phyloP scores from a whole-genome alignment of 352 stramenopile species.

The Globisporangium iwayamae region DNA sequence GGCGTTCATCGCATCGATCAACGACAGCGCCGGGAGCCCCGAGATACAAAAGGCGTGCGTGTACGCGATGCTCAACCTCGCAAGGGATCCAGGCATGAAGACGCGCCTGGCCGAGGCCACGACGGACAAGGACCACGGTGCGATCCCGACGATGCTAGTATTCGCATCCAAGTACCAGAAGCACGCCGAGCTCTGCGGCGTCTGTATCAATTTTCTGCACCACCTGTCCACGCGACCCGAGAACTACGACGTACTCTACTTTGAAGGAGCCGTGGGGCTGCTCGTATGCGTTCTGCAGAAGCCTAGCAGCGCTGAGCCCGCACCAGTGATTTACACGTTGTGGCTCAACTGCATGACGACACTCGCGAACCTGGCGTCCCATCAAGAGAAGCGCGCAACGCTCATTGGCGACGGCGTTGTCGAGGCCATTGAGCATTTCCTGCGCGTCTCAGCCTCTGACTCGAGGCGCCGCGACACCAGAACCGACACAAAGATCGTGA shows the following conservation, averaged over 20 bases:
- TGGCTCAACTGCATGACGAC: constrained; percentile 52
- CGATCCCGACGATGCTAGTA: constrained; percentile 61
- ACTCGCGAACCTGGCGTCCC: constrained; percentile 55
- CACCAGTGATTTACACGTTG: constrained; percentile 43
- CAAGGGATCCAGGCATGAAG: constrained; percentile 70
- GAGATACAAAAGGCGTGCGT: constrained; percentile 76
- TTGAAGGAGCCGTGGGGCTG: constrained; percentile 53
- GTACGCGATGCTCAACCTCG: constrained; percentile 74
- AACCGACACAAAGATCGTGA: constrained; percentile 44
- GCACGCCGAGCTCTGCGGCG: constrained; percentile 59
- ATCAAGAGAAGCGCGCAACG: constrained; percentile 28
- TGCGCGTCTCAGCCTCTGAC: constrained; percentile 37
- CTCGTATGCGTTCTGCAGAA: constrained; percentile 58
- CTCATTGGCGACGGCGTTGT: constrained; percentile 63
- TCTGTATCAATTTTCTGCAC: constrained; percentile 66
- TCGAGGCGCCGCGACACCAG: constrained; percentile 33
- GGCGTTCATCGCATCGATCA: constrained; percentile 56
- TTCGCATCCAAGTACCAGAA: constrained; percentile 58
- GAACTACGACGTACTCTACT: constrained; percentile 65
- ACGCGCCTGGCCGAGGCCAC: constrained; percentile 52
- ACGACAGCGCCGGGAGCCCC: constrained; percentile 31
- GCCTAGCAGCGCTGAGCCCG: constrained; percentile 29
- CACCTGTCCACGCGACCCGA: constrained; percentile 61
- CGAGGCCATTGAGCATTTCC: constrained; percentile 60
- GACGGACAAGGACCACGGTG: constrained; percentile 31